Evolutionary conservation across 331 rosid species (phyloP).

Genomic region (Quercus lobata): DNA sequence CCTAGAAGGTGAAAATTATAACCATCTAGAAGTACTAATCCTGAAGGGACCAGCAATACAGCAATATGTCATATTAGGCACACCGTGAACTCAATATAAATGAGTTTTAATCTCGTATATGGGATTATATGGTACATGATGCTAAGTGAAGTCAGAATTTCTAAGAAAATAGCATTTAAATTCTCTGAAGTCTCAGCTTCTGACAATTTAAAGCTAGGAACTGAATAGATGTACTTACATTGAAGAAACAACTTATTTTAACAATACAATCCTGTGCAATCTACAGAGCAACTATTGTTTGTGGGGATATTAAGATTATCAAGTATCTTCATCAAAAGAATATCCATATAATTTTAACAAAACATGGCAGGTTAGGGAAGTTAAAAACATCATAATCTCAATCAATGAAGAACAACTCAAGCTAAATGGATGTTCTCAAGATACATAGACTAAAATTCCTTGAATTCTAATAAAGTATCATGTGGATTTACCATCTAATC

Average conservation of each 20-base stretch:
- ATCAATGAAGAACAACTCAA: background rate
- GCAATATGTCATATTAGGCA: background rate
- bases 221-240: background rate
- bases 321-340: too few relatives aligned
- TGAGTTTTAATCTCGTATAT: background rate
- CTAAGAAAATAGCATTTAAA: background rate
- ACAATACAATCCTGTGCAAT: background rate
- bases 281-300: background rate
- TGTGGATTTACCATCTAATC: constrained; percentile 3
- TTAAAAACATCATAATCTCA: background rate
- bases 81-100: background rate
- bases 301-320: background rate
- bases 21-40: background rate
- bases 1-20: background rate
- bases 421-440: background rate
- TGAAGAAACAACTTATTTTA: background rate
- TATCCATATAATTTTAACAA: background rate
- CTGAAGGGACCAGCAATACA: background rate
- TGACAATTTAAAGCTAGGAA: background rate
- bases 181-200: background rate
- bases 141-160: background rate
- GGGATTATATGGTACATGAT: background rate
- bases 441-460: background rate
- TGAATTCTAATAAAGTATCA: background rate
- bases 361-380: background rate